Evolutionary conservation across 1,284 basidiomycete genomes (phyloP).

Genomic region (Leccinum huronense): DNA sequence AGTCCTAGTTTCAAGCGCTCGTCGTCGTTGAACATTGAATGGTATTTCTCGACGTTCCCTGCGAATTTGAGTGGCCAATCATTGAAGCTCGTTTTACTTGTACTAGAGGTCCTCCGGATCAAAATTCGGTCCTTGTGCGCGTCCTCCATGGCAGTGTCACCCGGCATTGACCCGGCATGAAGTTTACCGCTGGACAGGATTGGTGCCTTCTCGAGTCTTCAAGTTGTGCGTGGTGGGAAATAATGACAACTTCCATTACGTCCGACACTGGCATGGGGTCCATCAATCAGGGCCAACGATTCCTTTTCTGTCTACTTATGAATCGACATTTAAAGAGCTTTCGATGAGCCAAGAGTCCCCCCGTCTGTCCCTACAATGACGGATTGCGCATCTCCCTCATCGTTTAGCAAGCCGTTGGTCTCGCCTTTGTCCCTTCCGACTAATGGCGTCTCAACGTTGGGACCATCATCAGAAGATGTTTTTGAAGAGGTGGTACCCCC

Average conservation of each 20-base stretch:
- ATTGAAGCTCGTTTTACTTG: neutral
- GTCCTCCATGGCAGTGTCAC: neutral
- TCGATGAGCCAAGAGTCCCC: neutral
- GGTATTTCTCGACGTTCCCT: neutral
- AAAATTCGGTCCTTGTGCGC: neutral
- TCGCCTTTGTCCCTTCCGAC: constrained; percentile 10
- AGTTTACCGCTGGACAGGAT: neutral
- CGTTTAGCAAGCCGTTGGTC: constrained; percentile 8
- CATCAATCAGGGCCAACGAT: constrained; percentile 1
- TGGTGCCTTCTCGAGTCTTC: neutral
- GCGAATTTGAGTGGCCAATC: neutral
- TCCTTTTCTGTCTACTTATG: constrained; percentile 8
- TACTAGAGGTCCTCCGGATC: neutral
- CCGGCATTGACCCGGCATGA: neutral
- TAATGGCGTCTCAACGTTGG: neutral
- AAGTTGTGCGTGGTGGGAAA: constrained; percentile 10
- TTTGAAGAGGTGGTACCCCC: constrained; percentile 38
- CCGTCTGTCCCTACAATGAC: constrained; percentile 13
- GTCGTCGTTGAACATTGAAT: neutral
- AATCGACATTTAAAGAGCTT: constrained; percentile 8
- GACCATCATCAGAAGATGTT: neutral
- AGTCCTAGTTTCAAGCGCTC: neutral
- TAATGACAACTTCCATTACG: neutral
- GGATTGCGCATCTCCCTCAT: neutral
- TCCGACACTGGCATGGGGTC: constrained; percentile 14